Base-by-base conservation (phyloP, 495 filamentous ascomycete genomes). In the Hyphodiscus hymeniophilus region DNA sequence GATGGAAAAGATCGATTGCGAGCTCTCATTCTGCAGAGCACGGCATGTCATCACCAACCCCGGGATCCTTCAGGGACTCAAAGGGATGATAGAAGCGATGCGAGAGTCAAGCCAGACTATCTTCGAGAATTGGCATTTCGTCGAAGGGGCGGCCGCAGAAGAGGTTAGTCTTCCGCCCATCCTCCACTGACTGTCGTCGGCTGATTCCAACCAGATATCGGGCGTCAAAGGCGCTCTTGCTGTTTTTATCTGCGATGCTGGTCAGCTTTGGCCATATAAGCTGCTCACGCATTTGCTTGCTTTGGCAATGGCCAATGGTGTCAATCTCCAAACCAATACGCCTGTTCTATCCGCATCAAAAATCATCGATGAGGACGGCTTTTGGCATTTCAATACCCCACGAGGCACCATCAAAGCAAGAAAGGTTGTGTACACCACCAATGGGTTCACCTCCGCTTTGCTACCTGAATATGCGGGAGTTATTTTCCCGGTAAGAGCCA, bases 381-480 rank as follows among this genome's bases (percentile, higher is more conserved):
- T 28, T 5, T 44, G 20, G 3, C 36, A 26, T 17, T 21, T 48
- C 12, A 42, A 44, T 1, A 73, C 71, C 0, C 26, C 58, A 0
- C 62, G 63, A 5, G 68, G 69, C 11, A 35, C 30, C 5, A 66
- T 72, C 35, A 48, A 48, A 7, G 63, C 72, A 7, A 56, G 46
- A 13, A 62, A 70, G 38, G 49, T 76, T 23, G 48, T 79, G n/a
- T 69, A 72, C 52, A 67, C 70, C 18, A 75, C 69, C 20, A 75
- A 76, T 44, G 73, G 58, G 26, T 67, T 67, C 50, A 60, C 69
- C 5, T 48, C 68, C 0, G 65, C 73, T 33, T 63, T 75, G 12
- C 55, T 75, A 18, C 68, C 73, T 0, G 64, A 66, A 1, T 59
- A 75, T 13, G 56, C 57, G 32, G 66, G 67, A 2, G 66, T 62